Conservation (phyloP, 192 early-diverging fungal genomes). For the Endogone sp. region DNA sequence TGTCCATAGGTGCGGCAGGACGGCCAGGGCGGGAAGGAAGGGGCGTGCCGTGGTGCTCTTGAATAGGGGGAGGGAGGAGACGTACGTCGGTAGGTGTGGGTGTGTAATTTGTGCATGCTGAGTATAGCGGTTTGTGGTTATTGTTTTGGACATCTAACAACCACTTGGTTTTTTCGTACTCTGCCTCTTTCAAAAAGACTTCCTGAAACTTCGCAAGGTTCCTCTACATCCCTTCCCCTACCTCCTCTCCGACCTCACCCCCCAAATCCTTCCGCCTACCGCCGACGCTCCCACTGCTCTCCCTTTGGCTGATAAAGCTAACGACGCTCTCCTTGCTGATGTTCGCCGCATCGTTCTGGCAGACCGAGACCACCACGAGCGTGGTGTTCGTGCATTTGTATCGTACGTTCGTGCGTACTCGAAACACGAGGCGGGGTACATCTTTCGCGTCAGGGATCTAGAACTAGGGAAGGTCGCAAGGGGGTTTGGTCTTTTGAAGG, state of each 20-base stretch:
- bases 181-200: conserved; percentile 32
- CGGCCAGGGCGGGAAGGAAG: conserved; percentile 79
- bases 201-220: conserved; percentile 86
- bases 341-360: conserved; percentile 51
- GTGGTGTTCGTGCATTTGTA: conserved; percentile 81
- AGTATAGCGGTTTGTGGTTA: neutral
- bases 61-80: conserved; percentile 76
- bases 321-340: conserved; percentile 45
- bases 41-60: conserved; percentile 89
- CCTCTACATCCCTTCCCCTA: conserved; percentile 58
- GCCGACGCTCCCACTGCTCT: conserved; percentile 2
- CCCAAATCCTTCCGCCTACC: neutral
- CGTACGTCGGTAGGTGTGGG: conserved; percentile 59
- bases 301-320: conserved; percentile 25
- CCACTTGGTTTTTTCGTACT: too few species aligned
- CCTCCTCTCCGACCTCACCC: conserved; percentile 32
- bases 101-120: neutral
- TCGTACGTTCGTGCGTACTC: conserved; percentile 87
- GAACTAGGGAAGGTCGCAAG: conserved; percentile 74
- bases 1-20: conserved; percentile 92
- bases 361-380: conserved; percentile 81
- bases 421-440: conserved; percentile 91
- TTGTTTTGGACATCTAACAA: neutral
- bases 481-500: conserved; percentile 73
- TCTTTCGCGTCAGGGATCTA: conserved; percentile 84